These are phyloP conservation scores for Phytophthora boehmeriae DNA, from an alignment of 352 stramenopile genomes.

Conservation along the genomic window DNA sequence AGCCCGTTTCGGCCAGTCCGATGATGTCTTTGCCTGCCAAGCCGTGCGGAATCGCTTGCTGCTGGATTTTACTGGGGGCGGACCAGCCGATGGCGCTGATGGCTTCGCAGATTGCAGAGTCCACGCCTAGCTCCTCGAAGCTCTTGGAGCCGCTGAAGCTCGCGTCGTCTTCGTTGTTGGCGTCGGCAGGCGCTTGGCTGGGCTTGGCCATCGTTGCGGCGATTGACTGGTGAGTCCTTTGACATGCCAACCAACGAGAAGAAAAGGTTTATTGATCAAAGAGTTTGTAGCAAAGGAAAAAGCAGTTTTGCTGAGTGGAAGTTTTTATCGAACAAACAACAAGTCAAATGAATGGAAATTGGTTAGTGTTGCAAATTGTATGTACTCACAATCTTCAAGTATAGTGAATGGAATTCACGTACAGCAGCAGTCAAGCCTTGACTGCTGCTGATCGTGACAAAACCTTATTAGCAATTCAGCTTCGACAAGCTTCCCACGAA, in stretches of 20 bases:
- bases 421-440: too few relatives aligned
- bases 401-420: too few relatives aligned
- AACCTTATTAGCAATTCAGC: too few relatives aligned
- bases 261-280: too few relatives aligned
- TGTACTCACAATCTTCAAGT: too few relatives aligned
- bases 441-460: too few relatives aligned
- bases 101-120: slow-evolving; percentile 91
- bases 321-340: too few relatives aligned
- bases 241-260: background rate
- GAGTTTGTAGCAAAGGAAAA: too few relatives aligned
- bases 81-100: slow-evolving; percentile 94
- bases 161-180: slow-evolving; percentile 30
- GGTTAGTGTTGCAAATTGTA: too few relatives aligned
- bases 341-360: too few relatives aligned
- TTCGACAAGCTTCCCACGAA: too few relatives aligned
- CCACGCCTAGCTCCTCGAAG: slow-evolving; percentile 93
- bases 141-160: slow-evolving; percentile 75
- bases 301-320: too few relatives aligned
- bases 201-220: slow-evolving; percentile 6
- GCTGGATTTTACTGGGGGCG: slow-evolving; percentile 96
- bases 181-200: slow-evolving; percentile 24
- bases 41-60: slow-evolving; percentile 91
- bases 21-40: slow-evolving; percentile 97
- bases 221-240: background rate
- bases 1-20: slow-evolving; percentile 95